Percentiles rank a stretch among this genome's conserved stretches.
These are phyloP conservation scores for Gypsophila paniculata DNA, from an alignment of 179 eudicot species.

Conservation along the genomic window DNA sequence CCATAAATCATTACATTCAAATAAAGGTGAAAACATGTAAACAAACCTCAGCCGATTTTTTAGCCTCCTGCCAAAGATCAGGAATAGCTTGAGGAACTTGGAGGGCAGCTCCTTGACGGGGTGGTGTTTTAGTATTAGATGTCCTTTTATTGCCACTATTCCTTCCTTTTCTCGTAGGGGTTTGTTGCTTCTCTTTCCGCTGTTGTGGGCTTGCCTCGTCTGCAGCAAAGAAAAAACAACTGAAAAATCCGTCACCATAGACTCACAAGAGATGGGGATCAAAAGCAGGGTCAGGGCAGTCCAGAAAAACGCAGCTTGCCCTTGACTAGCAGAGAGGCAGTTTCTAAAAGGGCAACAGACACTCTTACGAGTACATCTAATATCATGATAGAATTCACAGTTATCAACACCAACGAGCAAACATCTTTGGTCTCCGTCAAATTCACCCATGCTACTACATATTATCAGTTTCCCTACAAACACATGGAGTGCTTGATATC, in stretches of 20 bases:
- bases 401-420: neutral
- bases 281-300: neutral
- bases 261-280: neutral
- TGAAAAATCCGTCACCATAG: neutral
- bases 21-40: neutral
- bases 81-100: conserved; percentile 44
- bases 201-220: conserved; percentile 36
- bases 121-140: conserved; percentile 18
- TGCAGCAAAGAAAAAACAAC: conserved; percentile 16
- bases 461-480: neutral
- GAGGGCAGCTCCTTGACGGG: conserved; percentile 26
- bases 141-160: conserved; percentile 25
- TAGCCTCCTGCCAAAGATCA: conserved; percentile 76
- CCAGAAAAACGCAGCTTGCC: neutral
- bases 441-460: neutral
- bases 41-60: conserved; percentile 71
- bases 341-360: neutral
- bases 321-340: neutral
- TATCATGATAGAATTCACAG: neutral
- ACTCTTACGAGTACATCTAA: neutral
- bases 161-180: conserved; percentile 33
- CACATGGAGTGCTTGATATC: neutral
- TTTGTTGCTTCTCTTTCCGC: conserved; percentile 30
- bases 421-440: neutral
- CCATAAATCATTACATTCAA: conserved; percentile 4